Evolutionary conservation across 2,329 filamentous ascomycete species (phyloP).

Genomic region (Talaromyces atroroseus): DNA sequence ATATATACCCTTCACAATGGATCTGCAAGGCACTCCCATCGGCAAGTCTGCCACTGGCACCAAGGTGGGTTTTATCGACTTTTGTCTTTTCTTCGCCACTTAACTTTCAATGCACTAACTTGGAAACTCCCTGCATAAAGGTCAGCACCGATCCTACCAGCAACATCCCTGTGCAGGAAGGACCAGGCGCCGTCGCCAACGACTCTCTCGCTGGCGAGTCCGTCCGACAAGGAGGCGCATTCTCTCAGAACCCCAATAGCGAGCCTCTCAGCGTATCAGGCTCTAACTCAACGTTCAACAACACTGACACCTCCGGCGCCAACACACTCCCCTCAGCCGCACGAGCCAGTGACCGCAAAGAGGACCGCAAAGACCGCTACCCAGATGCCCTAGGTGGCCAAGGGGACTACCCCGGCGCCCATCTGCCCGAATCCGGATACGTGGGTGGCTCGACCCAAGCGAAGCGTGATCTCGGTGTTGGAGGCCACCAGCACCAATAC

Average conservation of each 20-base stretch:
- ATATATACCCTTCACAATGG: conserved; percentile 23
- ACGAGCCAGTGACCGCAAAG: conserved; percentile 43
- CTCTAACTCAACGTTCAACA: conserved; percentile 52
- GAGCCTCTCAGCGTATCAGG: conserved; percentile 47
- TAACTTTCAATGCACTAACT: background rate
- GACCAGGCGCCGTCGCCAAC: conserved; percentile 56
- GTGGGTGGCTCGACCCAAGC: conserved; percentile 28
- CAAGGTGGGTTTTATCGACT: conserved; percentile 24
- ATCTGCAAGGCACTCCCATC: conserved; percentile 37
- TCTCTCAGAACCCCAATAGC: conserved; percentile 54
- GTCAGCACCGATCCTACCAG: conserved; percentile 46
- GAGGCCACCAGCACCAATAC: conserved; percentile 18
- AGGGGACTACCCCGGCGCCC: conserved; percentile 33
- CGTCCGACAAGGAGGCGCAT: conserved; percentile 53
- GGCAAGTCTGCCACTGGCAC: conserved; percentile 27
- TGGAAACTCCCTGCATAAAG: conserved; percentile 9
- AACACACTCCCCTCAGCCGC: conserved; percentile 46
- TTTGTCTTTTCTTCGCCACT: background rate
- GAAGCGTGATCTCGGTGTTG: conserved; percentile 27
- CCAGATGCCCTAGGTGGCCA: conserved; percentile 35
- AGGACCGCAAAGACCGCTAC: conserved; percentile 40
- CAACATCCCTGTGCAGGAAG: conserved; percentile 53
- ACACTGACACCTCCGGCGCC: conserved; percentile 50
- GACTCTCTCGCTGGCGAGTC: conserved; percentile 77
- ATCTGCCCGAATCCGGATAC: conserved; percentile 30